phyloP scores from a whole-genome alignment of 345 rosid species.

The Eutrema japonicum region DNA sequence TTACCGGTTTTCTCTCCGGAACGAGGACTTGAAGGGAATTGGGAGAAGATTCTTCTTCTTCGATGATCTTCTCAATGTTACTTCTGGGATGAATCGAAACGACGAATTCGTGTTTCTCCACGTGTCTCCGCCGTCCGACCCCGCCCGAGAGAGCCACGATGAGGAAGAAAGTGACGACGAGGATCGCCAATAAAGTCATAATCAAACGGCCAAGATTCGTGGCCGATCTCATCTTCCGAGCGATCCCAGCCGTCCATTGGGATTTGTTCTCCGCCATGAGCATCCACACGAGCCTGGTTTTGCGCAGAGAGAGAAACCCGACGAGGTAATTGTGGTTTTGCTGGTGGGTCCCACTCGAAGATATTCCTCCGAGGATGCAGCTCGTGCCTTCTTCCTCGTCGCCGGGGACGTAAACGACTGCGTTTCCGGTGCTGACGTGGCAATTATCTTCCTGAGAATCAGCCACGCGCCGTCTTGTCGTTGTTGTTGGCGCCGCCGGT shows the following conservation, averaged over 20 bases:
- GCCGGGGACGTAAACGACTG: constrained; percentile 38
- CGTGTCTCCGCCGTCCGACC: constrained; percentile 17
- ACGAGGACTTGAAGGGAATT: constrained; percentile 4
- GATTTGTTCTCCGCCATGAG: constrained; percentile 50
- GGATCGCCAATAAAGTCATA: constrained; percentile 47
- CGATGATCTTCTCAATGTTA: constrained; percentile 35
- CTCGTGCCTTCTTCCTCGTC: constrained; percentile 50
- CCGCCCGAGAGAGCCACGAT: constrained; percentile 46
- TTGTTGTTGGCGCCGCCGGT: constrained; percentile 54
- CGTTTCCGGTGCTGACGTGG: constrained; percentile 36
- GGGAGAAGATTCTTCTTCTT: constrained; percentile 32
- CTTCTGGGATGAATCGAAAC: constrained; percentile 38
- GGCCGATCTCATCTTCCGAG: constrained; percentile 55
- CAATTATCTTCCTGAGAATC: constrained; percentile 46
- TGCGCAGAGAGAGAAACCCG: constrained; percentile 34
- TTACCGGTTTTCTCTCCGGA: constrained; percentile 20
- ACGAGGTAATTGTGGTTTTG: neutral
- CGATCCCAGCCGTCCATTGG: constrained; percentile 51
- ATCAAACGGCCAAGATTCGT: constrained; percentile 56
- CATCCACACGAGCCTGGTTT: constrained; percentile 45
- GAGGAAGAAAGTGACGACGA: constrained; percentile 56
- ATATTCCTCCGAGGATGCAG: constrained; percentile 24
- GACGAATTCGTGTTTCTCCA: constrained; percentile 37
- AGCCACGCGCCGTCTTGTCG: constrained; percentile 77
- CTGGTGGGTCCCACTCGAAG: constrained; percentile 36